Evolutionary conservation across 495 filamentous ascomycete species (phyloP).

Genomic region (Trichoderma virens): DNA sequence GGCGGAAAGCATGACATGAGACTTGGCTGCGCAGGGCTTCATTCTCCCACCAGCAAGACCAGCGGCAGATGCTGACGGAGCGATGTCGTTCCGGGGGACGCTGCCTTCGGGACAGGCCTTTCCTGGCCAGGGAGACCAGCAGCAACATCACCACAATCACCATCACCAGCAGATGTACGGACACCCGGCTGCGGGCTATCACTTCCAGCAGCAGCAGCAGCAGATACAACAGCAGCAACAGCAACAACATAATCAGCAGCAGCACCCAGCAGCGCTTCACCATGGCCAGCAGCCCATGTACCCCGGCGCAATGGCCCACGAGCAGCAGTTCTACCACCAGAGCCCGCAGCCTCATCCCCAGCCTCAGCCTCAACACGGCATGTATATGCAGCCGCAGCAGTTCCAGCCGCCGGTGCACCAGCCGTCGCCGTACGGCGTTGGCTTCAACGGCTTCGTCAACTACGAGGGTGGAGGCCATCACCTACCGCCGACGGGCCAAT

Average conservation of each 20-base stretch:
- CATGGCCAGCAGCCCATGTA: conserved; percentile 6
- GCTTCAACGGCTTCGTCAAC: background rate
- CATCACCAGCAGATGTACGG: background rate
- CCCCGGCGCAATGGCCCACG: background rate
- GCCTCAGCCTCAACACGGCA: background rate
- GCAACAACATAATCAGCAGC: conserved; percentile 4
- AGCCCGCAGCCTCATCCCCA: background rate
- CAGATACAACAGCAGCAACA: conserved; percentile 6
- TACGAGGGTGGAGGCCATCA: background rate
- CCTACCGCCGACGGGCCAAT: background rate
- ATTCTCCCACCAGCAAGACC: background rate
- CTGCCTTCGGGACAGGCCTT: conserved; percentile 8
- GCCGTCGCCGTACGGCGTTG: background rate
- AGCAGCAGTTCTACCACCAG: conserved; percentile 10
- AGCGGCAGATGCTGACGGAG: background rate
- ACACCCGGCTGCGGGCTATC: background rate
- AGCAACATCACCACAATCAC: background rate
- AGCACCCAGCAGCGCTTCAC: background rate
- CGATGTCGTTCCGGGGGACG: conserved; percentile 8
- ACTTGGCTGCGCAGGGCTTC: background rate
- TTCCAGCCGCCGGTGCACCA: background rate
- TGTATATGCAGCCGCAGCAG: background rate
- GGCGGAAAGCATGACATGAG: conserved; percentile 6
- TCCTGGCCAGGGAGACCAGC: conserved; percentile 5
- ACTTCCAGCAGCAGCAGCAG: conserved; percentile 7